A percentile compares a stretch with the other conserved stretches of the same genome.
phyloP scores from a whole-genome alignment of 768 basidiomycete genomes.

The Baorangia bicolor region DNA sequence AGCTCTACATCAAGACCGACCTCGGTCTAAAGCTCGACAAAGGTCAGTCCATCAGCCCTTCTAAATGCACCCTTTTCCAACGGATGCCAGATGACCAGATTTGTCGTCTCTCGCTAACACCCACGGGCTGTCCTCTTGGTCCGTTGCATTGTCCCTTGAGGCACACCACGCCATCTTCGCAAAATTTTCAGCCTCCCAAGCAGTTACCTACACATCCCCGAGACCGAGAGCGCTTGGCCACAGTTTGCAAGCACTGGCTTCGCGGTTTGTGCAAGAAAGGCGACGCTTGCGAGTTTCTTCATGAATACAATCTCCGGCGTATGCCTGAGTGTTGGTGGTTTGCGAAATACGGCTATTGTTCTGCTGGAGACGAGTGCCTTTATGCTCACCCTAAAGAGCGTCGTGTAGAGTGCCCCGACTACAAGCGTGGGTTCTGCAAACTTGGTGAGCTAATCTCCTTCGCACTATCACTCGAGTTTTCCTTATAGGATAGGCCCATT shows the following conservation, averaged over 20 bases:
- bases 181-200: conserved; percentile 89
- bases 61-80: neutral
- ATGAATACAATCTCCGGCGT: conserved; percentile 95
- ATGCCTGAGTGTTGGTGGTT: conserved; percentile 99
- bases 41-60: conserved; percentile 43
- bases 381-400: conserved; percentile 95
- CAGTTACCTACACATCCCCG: conserved; percentile 80
- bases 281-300: conserved; percentile 96
- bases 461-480: conserved; percentile 1
- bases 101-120: conserved; percentile 78
- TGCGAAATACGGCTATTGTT: conserved; percentile 96
- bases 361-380: conserved; percentile 94
- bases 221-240: conserved; percentile 79
- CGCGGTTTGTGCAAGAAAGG: conserved; percentile 98
- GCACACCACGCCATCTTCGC: conserved; percentile 83
- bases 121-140: conserved; percentile 86
- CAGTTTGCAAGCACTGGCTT: conserved; percentile 99
- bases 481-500: conserved; percentile 57
- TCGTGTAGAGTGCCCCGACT: conserved; percentile 91
- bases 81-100: conserved; percentile 80
- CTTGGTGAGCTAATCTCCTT: conserved; percentile 56
- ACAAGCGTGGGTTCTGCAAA: conserved; percentile 93
- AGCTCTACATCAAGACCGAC: conserved; percentile 77
- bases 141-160: conserved; percentile 90
- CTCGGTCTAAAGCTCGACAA: conserved; percentile 88